Evolutionary conservation across 352 stramenopile species (phyloP).

Genomic region (Phytophthora ramorum): DNA sequence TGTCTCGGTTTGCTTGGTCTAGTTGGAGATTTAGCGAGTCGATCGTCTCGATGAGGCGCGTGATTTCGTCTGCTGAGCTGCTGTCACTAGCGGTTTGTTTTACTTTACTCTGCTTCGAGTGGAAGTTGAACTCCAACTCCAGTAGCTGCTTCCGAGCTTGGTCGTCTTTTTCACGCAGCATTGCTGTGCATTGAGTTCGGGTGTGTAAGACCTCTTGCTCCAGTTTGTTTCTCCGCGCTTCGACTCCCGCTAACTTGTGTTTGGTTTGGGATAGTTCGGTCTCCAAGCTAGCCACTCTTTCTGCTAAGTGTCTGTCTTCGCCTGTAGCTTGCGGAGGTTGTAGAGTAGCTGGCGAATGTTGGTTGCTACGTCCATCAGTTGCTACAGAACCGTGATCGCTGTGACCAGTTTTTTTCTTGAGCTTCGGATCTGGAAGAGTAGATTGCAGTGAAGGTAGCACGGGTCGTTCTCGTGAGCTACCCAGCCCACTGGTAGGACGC

Average conservation of each 20-base stretch:
- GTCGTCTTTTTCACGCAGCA: slow-evolving; percentile 67
- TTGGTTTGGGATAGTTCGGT: slow-evolving; percentile 38
- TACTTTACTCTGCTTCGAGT: slow-evolving; percentile 47
- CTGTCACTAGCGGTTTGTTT: slow-evolving; percentile 12
- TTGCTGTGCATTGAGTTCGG: slow-evolving; percentile 40
- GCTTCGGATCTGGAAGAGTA: slow-evolving; percentile 1
- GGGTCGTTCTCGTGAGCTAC: slow-evolving; percentile 20
- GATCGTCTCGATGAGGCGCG: slow-evolving; percentile 76
- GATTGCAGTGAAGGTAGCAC: slow-evolving; percentile 28
- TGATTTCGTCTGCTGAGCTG: slow-evolving; percentile 46
- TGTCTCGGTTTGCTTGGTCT: slow-evolving; percentile 49
- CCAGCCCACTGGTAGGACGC: slow-evolving; percentile 19
- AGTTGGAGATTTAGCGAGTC: slow-evolving; percentile 69
- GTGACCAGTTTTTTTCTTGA: slow-evolving; percentile 22
- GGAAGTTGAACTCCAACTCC: slow-evolving; percentile 51
- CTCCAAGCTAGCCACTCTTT: slow-evolving; percentile 27
- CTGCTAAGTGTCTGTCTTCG: slow-evolving; percentile 1
- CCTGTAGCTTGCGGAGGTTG: not conserved
- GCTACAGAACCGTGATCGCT: not conserved
- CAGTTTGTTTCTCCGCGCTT: slow-evolving; percentile 45
- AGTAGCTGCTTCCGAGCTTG: slow-evolving; percentile 59
- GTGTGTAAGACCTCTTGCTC: slow-evolving; percentile 57
- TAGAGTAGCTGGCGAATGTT: slow-evolving; percentile 13
- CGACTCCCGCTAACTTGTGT: slow-evolving; percentile 31
- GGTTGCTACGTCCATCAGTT: slow-evolving; percentile 15